Percentiles rank a stretch among this genome's conserved stretches.
These are phyloP conservation scores for Pseudocohnilembus persalinus DNA, from an alignment of 169 alveolate species.

Conservation along the genomic window DNA sequence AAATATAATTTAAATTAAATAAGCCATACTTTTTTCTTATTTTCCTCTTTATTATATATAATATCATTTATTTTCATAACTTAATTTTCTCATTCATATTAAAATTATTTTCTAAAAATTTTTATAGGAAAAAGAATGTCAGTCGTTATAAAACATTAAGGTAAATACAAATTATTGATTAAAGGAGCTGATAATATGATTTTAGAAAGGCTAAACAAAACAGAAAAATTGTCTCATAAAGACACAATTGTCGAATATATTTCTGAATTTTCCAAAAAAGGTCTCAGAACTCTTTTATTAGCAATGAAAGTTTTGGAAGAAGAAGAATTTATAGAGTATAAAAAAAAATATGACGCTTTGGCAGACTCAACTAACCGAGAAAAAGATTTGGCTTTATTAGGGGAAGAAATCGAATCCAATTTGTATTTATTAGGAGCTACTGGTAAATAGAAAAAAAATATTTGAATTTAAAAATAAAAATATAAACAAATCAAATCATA, in stretches of 20 bases:
- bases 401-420: constrained; percentile 64
- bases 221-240: constrained; percentile 25
- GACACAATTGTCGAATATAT: constrained; percentile 83
- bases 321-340: constrained; percentile 80
- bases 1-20: too few species aligned
- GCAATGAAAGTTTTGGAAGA: constrained; percentile 90
- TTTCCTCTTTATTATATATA: too few species aligned
- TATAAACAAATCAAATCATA: constrained; percentile 1
- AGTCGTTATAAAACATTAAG: constrained; percentile 34
- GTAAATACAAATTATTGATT: constrained; percentile 58
- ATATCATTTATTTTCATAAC: too few species aligned
- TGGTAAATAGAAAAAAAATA: constrained; percentile 6
- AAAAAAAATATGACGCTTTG: constrained; percentile 50
- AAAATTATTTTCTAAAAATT: too few species aligned
- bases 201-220: constrained; percentile 53
- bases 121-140: neutral
- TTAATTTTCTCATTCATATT: too few species aligned
- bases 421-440: constrained; percentile 75
- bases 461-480: neutral
- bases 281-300: constrained; percentile 95
- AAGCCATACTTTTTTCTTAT: too few species aligned
- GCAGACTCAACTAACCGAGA: constrained; percentile 62
- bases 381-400: constrained; percentile 41
- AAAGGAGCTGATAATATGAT: constrained; percentile 89
- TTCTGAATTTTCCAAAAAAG: constrained; percentile 92